Conservation (phyloP, 2,329 filamentous ascomycete genomes). For the Fusarium keratoplasticum region DNA sequence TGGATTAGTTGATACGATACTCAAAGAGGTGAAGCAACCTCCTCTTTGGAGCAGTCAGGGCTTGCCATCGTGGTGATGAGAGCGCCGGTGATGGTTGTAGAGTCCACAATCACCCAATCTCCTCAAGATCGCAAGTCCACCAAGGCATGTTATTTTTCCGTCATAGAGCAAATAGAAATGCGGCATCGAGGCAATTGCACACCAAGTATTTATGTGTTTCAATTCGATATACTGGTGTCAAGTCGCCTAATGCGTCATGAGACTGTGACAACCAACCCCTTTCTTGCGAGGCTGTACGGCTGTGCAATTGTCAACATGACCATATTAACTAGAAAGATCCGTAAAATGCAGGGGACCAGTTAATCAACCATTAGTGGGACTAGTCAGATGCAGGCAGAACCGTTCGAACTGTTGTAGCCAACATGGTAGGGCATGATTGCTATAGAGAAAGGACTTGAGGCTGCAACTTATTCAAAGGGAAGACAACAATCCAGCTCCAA, state of each 20-base stretch:
- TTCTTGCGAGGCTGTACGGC: neutral
- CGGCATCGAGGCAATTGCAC: neutral
- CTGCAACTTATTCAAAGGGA: neutral
- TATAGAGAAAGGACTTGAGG: neutral
- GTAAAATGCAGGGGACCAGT: neutral
- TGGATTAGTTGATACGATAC: neutral
- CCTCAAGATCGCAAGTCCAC: neutral
- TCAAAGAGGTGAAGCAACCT: neutral
- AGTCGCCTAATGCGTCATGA: neutral
- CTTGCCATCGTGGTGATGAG: neutral
- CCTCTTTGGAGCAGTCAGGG: neutral
- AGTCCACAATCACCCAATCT: neutral
- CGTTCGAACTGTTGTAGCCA: neutral
- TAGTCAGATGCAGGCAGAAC: neutral
- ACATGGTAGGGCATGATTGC: neutral
- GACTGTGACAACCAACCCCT: neutral
- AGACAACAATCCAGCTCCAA: conserved; percentile 11
- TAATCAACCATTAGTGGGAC: no score
- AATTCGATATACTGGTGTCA: neutral
- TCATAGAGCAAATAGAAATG: neutral
- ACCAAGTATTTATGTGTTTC: neutral
- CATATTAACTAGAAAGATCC: neutral
- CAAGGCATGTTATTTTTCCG: neutral
- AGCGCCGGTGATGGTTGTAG: fast-evolving
- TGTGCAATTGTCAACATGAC: neutral